phyloP scores from a whole-genome alignment of 2,329 filamentous ascomycete species.

The Trichophaea hybrida region DNA sequence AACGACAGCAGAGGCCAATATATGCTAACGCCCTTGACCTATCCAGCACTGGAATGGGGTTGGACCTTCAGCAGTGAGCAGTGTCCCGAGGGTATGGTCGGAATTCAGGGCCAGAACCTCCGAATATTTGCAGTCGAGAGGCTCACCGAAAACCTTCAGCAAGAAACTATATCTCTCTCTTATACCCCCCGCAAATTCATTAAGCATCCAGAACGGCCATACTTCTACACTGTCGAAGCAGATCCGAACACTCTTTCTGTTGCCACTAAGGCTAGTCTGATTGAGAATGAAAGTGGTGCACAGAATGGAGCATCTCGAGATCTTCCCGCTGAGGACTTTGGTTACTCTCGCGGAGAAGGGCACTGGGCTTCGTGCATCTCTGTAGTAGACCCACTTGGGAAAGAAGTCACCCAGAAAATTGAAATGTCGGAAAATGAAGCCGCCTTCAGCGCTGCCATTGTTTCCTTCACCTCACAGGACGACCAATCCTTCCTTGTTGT shows the following conservation, averaged over 20 bases:
- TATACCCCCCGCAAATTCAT: constrained; percentile 84
- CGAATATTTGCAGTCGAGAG: constrained; percentile 84
- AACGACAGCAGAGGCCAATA: constrained; percentile 55
- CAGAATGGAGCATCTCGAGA: constrained; percentile 48
- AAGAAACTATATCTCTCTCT: constrained; percentile 69
- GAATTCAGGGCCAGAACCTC: constrained; percentile 72
- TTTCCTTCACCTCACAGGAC: constrained; percentile 76
- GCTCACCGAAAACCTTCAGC: constrained; percentile 68
- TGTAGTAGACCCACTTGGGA: constrained; percentile 71
- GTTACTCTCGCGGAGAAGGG: constrained; percentile 66
- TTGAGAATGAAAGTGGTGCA: constrained; percentile 34
- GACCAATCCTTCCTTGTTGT: constrained; percentile 85
- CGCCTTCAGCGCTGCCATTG: constrained; percentile 69
- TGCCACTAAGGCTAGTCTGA: constrained; percentile 57
- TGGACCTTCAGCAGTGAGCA: constrained; percentile 96
- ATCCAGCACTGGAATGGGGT: constrained; percentile 75
- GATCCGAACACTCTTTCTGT: constrained; percentile 84
- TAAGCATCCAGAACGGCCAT: constrained; percentile 70
- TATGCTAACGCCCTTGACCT: constrained; percentile 82
- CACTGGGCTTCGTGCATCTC: constrained; percentile 96
- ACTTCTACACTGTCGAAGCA: constrained; percentile 88
- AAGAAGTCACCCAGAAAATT: constrained; percentile 59
- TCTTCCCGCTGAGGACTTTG: constrained; percentile 69
- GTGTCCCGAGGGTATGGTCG: constrained; percentile 85
- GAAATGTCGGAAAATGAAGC: constrained; percentile 83